These are phyloP conservation scores for Berkeleyomyces basicola DNA, from an alignment of 2,329 filamentous ascomycete species.

Conservation along the genomic window DNA sequence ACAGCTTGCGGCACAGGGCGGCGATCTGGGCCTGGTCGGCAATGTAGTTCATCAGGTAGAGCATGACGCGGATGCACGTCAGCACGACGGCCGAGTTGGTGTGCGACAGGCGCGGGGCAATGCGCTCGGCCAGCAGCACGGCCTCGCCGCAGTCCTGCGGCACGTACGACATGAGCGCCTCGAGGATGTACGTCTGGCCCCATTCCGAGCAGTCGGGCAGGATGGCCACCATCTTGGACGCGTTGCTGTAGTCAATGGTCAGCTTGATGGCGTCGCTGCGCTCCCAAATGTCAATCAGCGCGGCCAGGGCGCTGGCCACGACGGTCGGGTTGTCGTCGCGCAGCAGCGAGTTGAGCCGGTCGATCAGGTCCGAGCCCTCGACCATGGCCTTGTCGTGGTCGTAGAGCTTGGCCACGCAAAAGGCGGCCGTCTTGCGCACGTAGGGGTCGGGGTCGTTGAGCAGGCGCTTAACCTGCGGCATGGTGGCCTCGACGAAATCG, in stretches of 20 bases:
- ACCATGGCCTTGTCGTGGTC: slow-evolving; percentile 87
- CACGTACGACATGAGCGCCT: slow-evolving; percentile 94
- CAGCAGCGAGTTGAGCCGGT: slow-evolving; percentile 73
- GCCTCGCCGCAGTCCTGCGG: slow-evolving; percentile 84
- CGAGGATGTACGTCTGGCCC: slow-evolving; percentile 96
- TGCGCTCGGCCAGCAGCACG: slow-evolving; percentile 75
- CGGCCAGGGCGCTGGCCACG: slow-evolving; percentile 80
- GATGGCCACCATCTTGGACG: slow-evolving; percentile 95
- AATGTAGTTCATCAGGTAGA: slow-evolving; percentile 99
- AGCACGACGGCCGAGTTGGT: slow-evolving; percentile 93
- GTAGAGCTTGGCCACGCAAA: slow-evolving; percentile 93
- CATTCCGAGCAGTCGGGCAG: slow-evolving; percentile 95
- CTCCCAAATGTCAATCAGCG: slow-evolving; percentile 96
- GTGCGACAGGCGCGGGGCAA: slow-evolving; percentile 88
- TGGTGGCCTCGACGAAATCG: slow-evolving; percentile 84
- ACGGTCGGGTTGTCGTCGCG: slow-evolving; percentile 96
- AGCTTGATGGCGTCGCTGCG: slow-evolving; percentile 93
- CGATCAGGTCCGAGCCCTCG: slow-evolving; percentile 80
- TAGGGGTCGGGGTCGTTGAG: slow-evolving; percentile 83
- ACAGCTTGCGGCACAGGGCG: slow-evolving; percentile 77
- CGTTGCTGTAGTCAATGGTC: slow-evolving; percentile 93
- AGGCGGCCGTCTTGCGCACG: slow-evolving; percentile 91
- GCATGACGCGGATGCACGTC: slow-evolving; percentile 86
- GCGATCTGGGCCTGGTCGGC: slow-evolving; percentile 77
- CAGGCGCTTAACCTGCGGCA: slow-evolving; percentile 66